phyloP scores from a whole-genome alignment of 108 stramenopile species.

The Nitzschia palea region DNA sequence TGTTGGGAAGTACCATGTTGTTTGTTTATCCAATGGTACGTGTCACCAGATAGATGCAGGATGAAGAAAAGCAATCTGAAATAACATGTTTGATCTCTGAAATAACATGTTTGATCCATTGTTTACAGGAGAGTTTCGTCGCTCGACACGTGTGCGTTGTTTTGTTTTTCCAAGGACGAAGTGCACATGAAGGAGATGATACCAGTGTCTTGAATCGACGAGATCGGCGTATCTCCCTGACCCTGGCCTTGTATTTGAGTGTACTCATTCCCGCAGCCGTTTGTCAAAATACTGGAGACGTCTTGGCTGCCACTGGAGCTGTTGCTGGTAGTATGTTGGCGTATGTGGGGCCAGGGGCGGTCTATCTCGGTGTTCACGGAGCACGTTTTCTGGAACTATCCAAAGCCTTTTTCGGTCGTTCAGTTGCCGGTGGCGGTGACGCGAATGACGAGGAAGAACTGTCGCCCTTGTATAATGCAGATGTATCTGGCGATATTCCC shows the following conservation, averaged over 20 bases:
- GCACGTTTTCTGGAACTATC: slow-evolving; percentile 64
- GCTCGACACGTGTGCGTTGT: slow-evolving; percentile 80
- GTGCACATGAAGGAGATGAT: slow-evolving; percentile 86
- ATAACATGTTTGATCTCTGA: too few relatives aligned
- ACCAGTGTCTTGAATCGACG: slow-evolving; percentile 63
- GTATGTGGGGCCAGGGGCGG: slow-evolving; percentile 81
- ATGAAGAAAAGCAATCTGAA: too few relatives aligned
- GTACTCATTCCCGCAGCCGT: slow-evolving; percentile 70
- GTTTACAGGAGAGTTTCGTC: slow-evolving; percentile 60
- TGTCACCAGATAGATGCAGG: too few relatives aligned
- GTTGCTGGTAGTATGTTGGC: slow-evolving; percentile 66
- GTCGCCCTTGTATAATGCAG: slow-evolving; percentile 17
- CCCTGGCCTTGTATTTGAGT: slow-evolving; percentile 60
- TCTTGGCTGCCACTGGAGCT: slow-evolving; percentile 64
- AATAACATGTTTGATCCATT: too few relatives aligned
- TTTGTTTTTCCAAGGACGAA: slow-evolving; percentile 69
- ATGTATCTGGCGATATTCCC: slow-evolving; percentile 5
- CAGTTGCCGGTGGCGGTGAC: background rate
- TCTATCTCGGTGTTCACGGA: slow-evolving; percentile 79
- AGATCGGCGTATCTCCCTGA: slow-evolving; percentile 71
- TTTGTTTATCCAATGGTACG: slow-evolving; percentile 75
- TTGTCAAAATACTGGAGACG: slow-evolving; percentile 55
- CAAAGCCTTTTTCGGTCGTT: slow-evolving; percentile 42
- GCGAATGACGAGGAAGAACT: slow-evolving; percentile 3
- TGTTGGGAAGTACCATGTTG: slow-evolving; percentile 74